phyloP scores from a whole-genome alignment of 2,329 filamentous ascomycete genomes.

The Nemania sp. region DNA sequence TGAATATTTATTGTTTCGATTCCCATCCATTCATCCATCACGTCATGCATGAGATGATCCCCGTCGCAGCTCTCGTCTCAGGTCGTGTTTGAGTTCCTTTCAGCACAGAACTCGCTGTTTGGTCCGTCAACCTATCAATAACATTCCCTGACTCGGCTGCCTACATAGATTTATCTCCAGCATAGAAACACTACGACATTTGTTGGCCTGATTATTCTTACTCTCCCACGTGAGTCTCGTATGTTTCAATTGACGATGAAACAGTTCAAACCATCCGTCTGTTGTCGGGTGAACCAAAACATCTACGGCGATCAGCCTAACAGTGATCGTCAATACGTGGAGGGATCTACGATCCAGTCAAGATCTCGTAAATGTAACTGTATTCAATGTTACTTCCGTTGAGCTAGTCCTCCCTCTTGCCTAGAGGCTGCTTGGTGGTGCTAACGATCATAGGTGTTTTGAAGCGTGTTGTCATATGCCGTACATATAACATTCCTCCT shows the following conservation, averaged over 20 bases:
- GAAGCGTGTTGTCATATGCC: background rate
- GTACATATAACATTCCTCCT: background rate
- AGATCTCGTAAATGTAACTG: background rate
- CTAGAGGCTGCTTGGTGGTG: background rate
- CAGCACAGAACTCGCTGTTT: conserved; percentile 9
- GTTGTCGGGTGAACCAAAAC: conserved; percentile 10
- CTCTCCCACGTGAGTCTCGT: background rate
- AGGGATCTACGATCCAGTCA: background rate
- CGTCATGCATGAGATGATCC: conserved; percentile 24
- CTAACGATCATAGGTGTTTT: background rate
- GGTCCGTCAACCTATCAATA: background rate
- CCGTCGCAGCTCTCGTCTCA: conserved; percentile 36
- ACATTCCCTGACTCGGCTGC: background rate
- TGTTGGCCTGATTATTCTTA: background rate
- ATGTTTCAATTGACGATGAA: conserved; percentile 25
- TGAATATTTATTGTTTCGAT: conserved; percentile 26
- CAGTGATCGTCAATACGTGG: conserved; percentile 2
- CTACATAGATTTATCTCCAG: background rate
- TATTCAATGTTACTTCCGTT: background rate
- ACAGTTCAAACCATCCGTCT: background rate
- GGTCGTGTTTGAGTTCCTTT: conserved; percentile 32
- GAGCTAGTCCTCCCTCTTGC: background rate
- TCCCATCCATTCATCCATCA: conserved; percentile 14
- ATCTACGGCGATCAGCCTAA: background rate
- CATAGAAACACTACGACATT: background rate